Conservation (phyloP, 768 basidiomycete genomes). For the Psilocybe subaeruginosa region DNA sequence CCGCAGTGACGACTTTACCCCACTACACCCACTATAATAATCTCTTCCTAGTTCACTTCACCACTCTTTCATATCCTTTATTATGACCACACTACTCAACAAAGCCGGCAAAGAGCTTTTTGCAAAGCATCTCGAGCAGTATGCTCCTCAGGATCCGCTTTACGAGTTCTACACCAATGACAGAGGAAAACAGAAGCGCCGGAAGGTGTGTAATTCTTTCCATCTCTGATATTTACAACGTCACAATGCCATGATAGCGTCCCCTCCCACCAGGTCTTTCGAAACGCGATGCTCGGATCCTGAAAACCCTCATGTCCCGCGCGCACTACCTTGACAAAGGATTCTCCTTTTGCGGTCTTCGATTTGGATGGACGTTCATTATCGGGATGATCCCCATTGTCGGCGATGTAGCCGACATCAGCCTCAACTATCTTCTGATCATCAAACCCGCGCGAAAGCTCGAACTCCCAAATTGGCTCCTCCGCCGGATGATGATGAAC, state of each 20-base stretch:
- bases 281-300: slow-evolving; percentile 70
- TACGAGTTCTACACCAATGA: slow-evolving; percentile 67
- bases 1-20: neutral
- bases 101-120: slow-evolving; percentile 66
- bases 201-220: slow-evolving; percentile 47
- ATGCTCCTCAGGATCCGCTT: slow-evolving; percentile 72
- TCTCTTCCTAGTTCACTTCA: neutral
- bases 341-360: slow-evolving; percentile 76
- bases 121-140: slow-evolving; percentile 62
- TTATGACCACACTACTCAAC: slow-evolving; percentile 34
- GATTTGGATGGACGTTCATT: slow-evolving; percentile 87
- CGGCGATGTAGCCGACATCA: slow-evolving; percentile 65
- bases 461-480: slow-evolving; percentile 68
- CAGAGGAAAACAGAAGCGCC: slow-evolving; percentile 56
- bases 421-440: slow-evolving; percentile 77
- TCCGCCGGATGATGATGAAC: slow-evolving; percentile 76
- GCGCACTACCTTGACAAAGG: slow-evolving; percentile 90
- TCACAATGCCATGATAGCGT: slow-evolving; percentile 43
- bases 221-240: neutral
- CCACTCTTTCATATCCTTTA: neutral
- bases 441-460: slow-evolving; percentile 75
- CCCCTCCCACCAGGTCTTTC: slow-evolving; percentile 78
- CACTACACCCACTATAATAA: neutral
- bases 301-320: slow-evolving; percentile 73
- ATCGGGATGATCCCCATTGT: slow-evolving; percentile 75